These are phyloP conservation scores for Sporodiniella umbellata DNA, from an alignment of 371 early-diverging fungal species.

Conservation along the genomic window DNA sequence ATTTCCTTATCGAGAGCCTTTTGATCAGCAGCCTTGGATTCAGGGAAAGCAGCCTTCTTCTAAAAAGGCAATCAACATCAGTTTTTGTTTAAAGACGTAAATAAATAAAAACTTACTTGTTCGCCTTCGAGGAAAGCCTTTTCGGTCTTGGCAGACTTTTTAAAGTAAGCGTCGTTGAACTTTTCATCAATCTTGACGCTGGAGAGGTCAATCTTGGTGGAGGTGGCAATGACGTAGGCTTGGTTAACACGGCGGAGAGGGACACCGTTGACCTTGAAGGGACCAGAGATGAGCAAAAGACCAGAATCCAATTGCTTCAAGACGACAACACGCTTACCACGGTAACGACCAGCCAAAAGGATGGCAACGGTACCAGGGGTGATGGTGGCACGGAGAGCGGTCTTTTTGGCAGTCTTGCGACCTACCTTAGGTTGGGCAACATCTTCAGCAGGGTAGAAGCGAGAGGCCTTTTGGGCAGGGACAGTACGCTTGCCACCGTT, in stretches of 20 bases:
- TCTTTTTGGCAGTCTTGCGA: constrained; percentile 75
- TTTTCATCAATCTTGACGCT: constrained; percentile 64
- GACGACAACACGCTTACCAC: constrained; percentile 97
- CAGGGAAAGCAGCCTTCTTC: constrained; percentile 64
- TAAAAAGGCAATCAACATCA: no score
- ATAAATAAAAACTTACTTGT: constrained; percentile 18
- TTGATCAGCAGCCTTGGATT: constrained; percentile 74
- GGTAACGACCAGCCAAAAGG: constrained; percentile 93
- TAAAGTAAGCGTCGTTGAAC: constrained; percentile 88
- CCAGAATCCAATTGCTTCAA: constrained; percentile 92
- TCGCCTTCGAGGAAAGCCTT: constrained; percentile 80
- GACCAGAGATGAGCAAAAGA: constrained; percentile 93
- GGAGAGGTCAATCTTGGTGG: constrained; percentile 91
- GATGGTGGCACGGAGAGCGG: constrained; percentile 83
- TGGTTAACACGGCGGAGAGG: constrained; percentile 96
- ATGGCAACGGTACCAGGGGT: constrained; percentile 97
- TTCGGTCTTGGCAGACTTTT: constrained; percentile 70
- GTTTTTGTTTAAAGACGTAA: no score
- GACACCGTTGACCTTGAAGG: constrained; percentile 96
- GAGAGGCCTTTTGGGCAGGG: constrained; percentile 66
- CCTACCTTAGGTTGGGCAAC: constrained; percentile 68
- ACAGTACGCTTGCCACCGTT: constrained; percentile 77
- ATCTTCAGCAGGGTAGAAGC: constrained; percentile 87
- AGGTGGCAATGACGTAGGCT: constrained; percentile 96
- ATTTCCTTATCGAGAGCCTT: constrained; percentile 82